phyloP scores from a whole-genome alignment of 1,284 basidiomycete genomes.

The Gastroboletus turbinatus region DNA sequence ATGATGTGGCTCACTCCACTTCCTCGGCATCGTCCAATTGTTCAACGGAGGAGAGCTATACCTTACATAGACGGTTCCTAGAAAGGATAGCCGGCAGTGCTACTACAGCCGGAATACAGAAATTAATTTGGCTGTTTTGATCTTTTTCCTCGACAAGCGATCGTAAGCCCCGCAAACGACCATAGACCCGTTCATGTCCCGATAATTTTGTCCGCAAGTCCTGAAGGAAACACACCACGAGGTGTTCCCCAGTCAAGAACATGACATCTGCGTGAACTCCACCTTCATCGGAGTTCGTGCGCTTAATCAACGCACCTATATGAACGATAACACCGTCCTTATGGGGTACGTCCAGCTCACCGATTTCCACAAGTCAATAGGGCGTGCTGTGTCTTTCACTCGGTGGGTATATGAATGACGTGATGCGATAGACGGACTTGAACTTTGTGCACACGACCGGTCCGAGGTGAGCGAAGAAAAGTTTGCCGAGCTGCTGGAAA shows the following conservation, averaged over 20 bases:
- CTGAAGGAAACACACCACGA: conserved; percentile 12
- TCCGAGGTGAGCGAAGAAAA: conserved; percentile 12
- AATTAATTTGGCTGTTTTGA: conserved; percentile 11
- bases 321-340: conserved; percentile 20
- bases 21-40: conserved; percentile 21
- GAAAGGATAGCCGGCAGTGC: conserved; percentile 12
- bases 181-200: conserved; percentile 4
- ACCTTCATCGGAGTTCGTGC: conserved; percentile 19
- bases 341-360: conserved; percentile 24
- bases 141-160: conserved; percentile 14
- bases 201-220: neutral
- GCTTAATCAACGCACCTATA: conserved; percentile 24
- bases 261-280: conserved; percentile 3
- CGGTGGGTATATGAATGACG: conserved; percentile 32
- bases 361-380: conserved; percentile 11
- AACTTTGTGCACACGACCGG: conserved; percentile 30
- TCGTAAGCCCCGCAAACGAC: conserved; percentile 1
- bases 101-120: conserved; percentile 14
- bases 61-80: conserved; percentile 11
- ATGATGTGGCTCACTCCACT: conserved; percentile 21
- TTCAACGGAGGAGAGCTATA: conserved; percentile 8
- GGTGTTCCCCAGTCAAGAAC: conserved; percentile 11
- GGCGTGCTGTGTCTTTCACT: conserved; percentile 18
- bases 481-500: conserved; percentile 15
- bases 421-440: conserved; percentile 26